Evolutionary conservation across 2,329 filamentous ascomycete species (phyloP), one percentile per base, ranked within the genome.

Genomic region (Drechslerella coelobrocha): DNA sequence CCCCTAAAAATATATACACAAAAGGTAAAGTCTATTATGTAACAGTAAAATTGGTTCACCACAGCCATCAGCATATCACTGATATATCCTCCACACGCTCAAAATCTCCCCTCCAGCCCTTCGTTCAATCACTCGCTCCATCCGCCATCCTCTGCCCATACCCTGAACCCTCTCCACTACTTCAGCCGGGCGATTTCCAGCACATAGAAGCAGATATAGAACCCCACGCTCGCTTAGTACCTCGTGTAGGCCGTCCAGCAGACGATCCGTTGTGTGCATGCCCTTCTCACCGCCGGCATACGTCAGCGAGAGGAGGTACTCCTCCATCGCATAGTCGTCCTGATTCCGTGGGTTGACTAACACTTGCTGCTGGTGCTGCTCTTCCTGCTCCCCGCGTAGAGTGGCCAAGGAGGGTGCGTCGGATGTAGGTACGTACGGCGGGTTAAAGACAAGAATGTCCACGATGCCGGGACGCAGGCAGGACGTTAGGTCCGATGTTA

Each of bases 41-140:
- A n/a, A n/a, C n/a, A n/a, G n/a, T n/a, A n/a, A n/a, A n/a, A n/a
- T n/a, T n/a, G n/a, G n/a, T n/a, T n/a, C n/a, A n/a, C n/a, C n/a
- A n/a, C n/a, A n/a, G n/a, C n/a, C n/a, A n/a, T n/a, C n/a, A n/a
- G n/a, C n/a, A n/a, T n/a, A n/a, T 48, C 26, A 57, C 14, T 86
- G 85, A 89, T 91, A 96, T 77, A 96, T 89, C 77, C 92, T 86
- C 75, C 97, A 82, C 75, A 99, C 89, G 77, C 92, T 88, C 79
- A 99, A 82, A 81, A 89, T 95, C 81, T 99, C 94, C 92, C 93
- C 96, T 0, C 94, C 94, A 27, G 89, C 93, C 78, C 89, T 86
- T 82, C 88, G 91, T 59, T 83, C 84, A 5, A 90, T 89, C 2
- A 96, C 92, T 17, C 85, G 90, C 78, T 92, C 87, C 8, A 86